Conservation (phyloP, 1,284 basidiomycete genomes). For the Trichosporon asahii region DNA sequence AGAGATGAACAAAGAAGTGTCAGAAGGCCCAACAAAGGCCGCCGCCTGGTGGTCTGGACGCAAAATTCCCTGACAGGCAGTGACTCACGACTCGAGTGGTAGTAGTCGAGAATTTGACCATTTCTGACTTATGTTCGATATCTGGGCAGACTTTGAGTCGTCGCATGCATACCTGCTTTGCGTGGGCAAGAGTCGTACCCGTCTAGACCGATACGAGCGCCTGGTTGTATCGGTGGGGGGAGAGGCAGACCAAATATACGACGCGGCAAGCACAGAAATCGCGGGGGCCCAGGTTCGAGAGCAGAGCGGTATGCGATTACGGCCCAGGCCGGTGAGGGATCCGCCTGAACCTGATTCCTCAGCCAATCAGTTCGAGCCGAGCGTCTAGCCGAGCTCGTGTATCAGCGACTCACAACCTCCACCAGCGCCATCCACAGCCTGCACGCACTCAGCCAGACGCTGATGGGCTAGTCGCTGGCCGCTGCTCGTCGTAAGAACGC, state of each 20-base stretch:
- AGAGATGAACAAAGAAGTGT: not conserved
- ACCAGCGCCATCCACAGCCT: not conserved
- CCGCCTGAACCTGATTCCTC: not conserved
- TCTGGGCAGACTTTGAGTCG: not conserved
- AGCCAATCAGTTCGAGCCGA: conserved; percentile 10
- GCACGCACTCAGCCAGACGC: too few relatives aligned
- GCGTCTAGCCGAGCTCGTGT: conserved; percentile 5
- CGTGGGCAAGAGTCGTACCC: not conserved
- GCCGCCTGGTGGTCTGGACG: not conserved
- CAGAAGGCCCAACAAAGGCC: not conserved
- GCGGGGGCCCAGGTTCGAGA: not conserved
- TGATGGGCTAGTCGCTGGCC: not conserved
- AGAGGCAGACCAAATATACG: not conserved
- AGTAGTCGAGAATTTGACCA: not conserved
- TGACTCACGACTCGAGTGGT: not conserved
- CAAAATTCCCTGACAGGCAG: not conserved
- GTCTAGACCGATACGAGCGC: not conserved
- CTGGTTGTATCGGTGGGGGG: not conserved
- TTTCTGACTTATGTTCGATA: not conserved
- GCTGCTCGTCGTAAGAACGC: not conserved
- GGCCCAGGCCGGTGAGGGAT: not conserved
- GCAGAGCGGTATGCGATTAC: not conserved
- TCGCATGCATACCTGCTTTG: not conserved
- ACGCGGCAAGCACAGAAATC: not conserved
- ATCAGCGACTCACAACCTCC: not conserved